Evolutionary conservation across 2,329 filamentous ascomycete genomes (phyloP).

Genomic region (Graphium sp.): DNA sequence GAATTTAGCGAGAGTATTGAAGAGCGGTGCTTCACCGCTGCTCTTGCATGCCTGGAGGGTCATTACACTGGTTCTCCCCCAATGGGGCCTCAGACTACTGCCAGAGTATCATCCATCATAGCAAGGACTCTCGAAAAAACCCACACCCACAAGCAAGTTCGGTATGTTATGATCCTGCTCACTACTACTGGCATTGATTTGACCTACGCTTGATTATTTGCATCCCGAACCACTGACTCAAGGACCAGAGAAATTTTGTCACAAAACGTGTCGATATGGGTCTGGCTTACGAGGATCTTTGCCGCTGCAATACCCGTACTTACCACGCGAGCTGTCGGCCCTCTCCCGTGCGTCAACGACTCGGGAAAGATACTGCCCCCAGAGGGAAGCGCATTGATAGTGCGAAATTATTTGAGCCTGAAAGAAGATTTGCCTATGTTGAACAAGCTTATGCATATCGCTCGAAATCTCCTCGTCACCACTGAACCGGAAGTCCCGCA

Average conservation of each 20-base stretch:
- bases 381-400: conserved; percentile 44
- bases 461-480: conserved; percentile 44
- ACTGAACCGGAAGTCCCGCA: conserved; percentile 45
- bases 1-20: conserved; percentile 43
- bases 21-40: conserved; percentile 43
- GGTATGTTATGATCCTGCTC: conserved; percentile 20
- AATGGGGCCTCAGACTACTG: conserved; percentile 38
- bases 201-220: background rate
- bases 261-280: conserved; percentile 48
- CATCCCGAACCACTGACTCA: background rate
- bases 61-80: conserved; percentile 39
- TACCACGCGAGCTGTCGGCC: conserved; percentile 40
- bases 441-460: conserved; percentile 52
- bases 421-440: conserved; percentile 46
- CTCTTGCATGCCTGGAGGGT: conserved; percentile 43
- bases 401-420: conserved; percentile 42
- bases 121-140: conserved; percentile 47
- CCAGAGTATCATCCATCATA: conserved; percentile 38
- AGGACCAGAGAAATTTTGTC: conserved; percentile 36
- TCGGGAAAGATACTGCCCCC: conserved; percentile 41
- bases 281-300: conserved; percentile 46
- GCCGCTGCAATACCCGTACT: conserved; percentile 42
- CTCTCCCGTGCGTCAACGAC: conserved; percentile 32
- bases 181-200: background rate
- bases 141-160: conserved; percentile 40